A percentile compares a stretch with the other conserved stretches of the same genome.
phyloP scores from a whole-genome alignment of 306 rosid species.

The Cicer pinnatifidum region DNA sequence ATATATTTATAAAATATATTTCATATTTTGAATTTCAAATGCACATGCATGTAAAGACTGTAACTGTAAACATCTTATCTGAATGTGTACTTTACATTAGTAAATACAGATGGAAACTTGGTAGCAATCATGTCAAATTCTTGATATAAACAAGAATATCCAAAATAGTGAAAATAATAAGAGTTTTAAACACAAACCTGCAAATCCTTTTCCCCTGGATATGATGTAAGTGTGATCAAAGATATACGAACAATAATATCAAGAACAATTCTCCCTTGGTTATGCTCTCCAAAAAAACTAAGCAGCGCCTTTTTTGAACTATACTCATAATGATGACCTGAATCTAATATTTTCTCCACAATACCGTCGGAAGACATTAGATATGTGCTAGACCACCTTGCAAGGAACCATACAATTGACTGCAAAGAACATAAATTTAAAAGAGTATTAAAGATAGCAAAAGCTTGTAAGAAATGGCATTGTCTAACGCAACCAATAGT shows the following conservation, averaged over 20 bases:
- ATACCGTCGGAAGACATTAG: constrained; percentile 75
- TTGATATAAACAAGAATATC: constrained; percentile 17
- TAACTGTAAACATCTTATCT: constrained; percentile 8
- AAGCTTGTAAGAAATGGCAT: constrained; percentile 36
- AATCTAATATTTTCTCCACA: constrained; percentile 51
- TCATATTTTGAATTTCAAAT: background rate
- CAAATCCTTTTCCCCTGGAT: constrained; percentile 90
- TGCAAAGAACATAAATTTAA: constrained; percentile 53
- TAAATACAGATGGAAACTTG: constrained; percentile 37
- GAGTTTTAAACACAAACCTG: constrained; percentile 66
- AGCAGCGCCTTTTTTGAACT: constrained; percentile 61
- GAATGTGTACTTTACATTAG: constrained; percentile 9
- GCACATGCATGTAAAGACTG: constrained; percentile 15
- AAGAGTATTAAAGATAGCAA: constrained; percentile 34
- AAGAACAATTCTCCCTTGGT: constrained; percentile 83
- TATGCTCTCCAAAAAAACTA: constrained; percentile 76
- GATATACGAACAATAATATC: constrained; percentile 85
- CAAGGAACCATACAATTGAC: constrained; percentile 96
- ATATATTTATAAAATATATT: constrained; percentile 2
- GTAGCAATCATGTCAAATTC: constrained; percentile 38
- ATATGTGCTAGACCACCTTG: constrained; percentile 94
- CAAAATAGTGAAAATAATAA: constrained; percentile 34
- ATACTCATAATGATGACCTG: constrained; percentile 52
- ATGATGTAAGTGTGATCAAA: constrained; percentile 67
- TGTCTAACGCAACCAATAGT: constrained; percentile 34